These are phyloP conservation scores for Trichomonascaceae sp. DNA, from an alignment of 1,139 yeast genomes.

Conservation along the genomic window DNA sequence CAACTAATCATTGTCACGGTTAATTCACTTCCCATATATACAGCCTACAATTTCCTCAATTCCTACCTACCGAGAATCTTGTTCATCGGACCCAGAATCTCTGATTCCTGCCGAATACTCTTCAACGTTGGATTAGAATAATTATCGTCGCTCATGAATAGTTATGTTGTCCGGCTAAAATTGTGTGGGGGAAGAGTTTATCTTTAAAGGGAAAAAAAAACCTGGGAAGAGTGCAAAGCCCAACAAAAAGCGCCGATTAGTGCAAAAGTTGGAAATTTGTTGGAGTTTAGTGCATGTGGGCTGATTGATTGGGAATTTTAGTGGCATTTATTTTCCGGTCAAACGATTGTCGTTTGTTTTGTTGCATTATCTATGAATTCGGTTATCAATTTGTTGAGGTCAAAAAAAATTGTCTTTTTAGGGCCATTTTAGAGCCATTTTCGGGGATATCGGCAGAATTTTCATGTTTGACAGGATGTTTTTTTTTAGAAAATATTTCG, in stretches of 20 bases:
- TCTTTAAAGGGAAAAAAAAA: neutral
- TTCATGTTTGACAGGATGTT: no score
- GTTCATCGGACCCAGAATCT: conserved; percentile 37
- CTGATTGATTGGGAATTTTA: neutral
- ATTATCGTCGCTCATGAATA: neutral
- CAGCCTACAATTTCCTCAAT: neutral
- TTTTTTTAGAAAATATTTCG: no score
- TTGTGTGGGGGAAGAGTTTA: neutral
- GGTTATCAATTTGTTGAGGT: neutral
- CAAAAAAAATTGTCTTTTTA: no score
- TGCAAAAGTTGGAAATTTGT: neutral
- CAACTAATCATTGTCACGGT: conserved; percentile 42
- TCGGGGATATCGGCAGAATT: no score
- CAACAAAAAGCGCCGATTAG: neutral
- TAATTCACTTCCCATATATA: conserved; percentile 29
- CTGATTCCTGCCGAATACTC: conserved; percentile 35
- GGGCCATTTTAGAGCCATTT: neutral
- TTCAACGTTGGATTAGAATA: conserved; percentile 19
- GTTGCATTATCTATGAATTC: neutral
- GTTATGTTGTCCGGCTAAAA: neutral
- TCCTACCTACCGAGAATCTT: conserved; percentile 31
- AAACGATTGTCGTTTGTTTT: neutral
- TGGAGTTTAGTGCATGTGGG: neutral
- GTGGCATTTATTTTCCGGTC: neutral
- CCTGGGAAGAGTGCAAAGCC: neutral